Base-by-base conservation (phyloP, 345 rosid genomes). In the Citrus inodora region DNA sequence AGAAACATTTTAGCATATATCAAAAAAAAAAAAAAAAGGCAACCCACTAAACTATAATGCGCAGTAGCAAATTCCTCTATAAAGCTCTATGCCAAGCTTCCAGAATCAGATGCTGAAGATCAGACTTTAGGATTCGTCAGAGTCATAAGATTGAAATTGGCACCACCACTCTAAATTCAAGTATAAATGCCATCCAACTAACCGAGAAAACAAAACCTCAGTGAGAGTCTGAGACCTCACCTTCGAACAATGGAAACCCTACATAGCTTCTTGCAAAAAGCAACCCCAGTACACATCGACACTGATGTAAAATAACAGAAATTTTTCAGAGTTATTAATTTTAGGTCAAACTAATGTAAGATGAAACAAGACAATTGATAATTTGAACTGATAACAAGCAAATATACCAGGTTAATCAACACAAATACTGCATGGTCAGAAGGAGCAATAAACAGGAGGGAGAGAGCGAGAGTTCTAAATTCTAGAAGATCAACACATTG, bases 221-320 rank as follows among this genome's bases (percentile, higher is more conserved):
- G 76, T 75, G 63, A 83, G 88, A 62, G 83, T 67, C 73, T 78
- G 66, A 79, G 87, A 65, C 82, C 97, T 90, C 90, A 93, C 98
- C 98, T 97, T 86, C 98, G 87, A 81, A 94, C 86, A 74, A 94
- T 91, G 71, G 99, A 94, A 71, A 97, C 98, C 70, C 99, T 98
- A 79, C 98, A 97, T 64, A 97, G 76, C 80, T 94, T 97, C 91
- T 97, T 93, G 91, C 98, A 97, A 85, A 93, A 94, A 86, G 93
- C 97, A 87, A 97, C 98, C 51, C 98, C 98, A 42, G 89, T 90
- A 82, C 94, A 94, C 66, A 87, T 82, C 6, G 98, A 91, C 53
- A 89, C 98, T 92, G 88, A 79, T 83, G 79, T 25, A 85, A 66
- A 61, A 75, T 67, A 77, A 75, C 74, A 9, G 7, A 53, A 16